These are phyloP conservation scores for Rhodotorula kratochvilovae DNA, from an alignment of 768 basidiomycete genomes.

Conservation along the genomic window DNA sequence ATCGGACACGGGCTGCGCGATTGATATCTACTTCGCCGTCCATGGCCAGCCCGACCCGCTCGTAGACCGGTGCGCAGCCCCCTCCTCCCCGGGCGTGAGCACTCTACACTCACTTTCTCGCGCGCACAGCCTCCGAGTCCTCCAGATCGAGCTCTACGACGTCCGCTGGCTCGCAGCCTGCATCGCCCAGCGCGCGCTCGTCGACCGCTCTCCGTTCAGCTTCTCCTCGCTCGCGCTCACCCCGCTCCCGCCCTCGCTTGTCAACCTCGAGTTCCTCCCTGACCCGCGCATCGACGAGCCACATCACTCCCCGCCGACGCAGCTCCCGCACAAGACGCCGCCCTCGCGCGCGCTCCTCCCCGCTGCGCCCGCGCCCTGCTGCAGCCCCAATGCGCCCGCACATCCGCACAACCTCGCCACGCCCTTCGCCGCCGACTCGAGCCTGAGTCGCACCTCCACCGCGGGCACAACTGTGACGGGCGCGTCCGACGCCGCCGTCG, in stretches of 20 bases:
- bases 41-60: not conserved
- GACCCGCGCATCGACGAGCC: no score
- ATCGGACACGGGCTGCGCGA: not conserved
- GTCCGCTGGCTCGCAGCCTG: not conserved
- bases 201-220: not conserved
- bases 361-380: no score
- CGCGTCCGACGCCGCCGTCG: no score
- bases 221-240: not conserved
- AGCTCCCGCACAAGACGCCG: no score
- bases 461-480: no score
- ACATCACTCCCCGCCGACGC: no score
- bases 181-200: not conserved
- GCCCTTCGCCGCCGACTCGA: no score
- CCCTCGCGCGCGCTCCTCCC: no score
- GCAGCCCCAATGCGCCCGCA: no score
- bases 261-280: no score
- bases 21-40: not conserved
- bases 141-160: not conserved
- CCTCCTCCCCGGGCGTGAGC: not conserved
- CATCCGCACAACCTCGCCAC: no score
- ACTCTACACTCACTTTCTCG: not conserved
- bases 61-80: slow-evolving; percentile 1
- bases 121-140: not conserved
- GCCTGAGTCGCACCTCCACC: no score
- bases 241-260: not conserved